Evolutionary conservation across 805 yeast genomes (phyloP), one percentile per base, ranked within the genome.

Genomic region (Wickerhamomyces sydowiorum): DNA sequence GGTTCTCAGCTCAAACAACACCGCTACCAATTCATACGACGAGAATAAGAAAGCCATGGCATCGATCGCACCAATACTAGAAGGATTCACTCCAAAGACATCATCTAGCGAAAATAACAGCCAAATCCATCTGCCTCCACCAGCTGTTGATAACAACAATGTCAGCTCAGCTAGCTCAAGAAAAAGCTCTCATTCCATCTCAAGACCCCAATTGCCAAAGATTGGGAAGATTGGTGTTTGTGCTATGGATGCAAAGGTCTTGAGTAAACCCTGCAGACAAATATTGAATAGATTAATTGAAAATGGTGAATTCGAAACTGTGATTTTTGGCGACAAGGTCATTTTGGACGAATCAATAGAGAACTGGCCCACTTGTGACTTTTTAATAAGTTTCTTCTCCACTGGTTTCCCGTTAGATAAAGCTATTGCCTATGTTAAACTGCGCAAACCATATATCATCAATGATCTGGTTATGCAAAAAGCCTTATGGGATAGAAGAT

Each of bases 331-430:
- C 45, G 99, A 93, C 62, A 93, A 93, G 64, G 97, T 89, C 20
- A 91, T 93, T 39, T 66, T 93, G 42, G 99, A 93, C 63, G 99
- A 95, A 66, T 67, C 75, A 14, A 77, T 93, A 45, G 98, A 93
- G 66, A 88, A 89, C 60, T 93, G 99, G 99, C 99, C 99, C 30
- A 88, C 96, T 29, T 93, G 99, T 67, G 99, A 93, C 61, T 93
- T 88, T 56, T 70, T 93, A 48, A 86, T 93, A 47, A 82, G 91
- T 51, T 93, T 93, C 64, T 93, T 93, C 62, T 86, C 96, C n/a
- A 78, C 80, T 24, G 99, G 99, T 0, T 93, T 93, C 65, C 99
- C 99, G 0, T 70, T 93, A 35, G 95, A 91, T 52, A 93, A 93
- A 62, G 99, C 99, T 3, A 91, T 93, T 44, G 74, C 81, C 19